Evolutionary conservation across 768 basidiomycete genomes (phyloP), one percentile per base, ranked within the genome.

Genomic region (Mycena alexandri): DNA sequence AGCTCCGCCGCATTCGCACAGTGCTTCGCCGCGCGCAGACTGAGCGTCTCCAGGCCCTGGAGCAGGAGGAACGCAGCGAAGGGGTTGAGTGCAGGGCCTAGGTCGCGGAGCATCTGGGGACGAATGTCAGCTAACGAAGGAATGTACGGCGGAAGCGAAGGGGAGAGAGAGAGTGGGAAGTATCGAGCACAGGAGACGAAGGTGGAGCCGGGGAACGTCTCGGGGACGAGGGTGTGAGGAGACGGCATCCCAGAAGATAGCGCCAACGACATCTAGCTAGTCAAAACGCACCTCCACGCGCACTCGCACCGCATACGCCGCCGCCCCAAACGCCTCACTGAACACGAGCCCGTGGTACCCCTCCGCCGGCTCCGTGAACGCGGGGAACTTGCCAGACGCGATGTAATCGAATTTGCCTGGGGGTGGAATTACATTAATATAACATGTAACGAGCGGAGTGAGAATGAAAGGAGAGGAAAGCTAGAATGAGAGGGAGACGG

Each of bases 11-110:
- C 84, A 71, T 90, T 89, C 17, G 80, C 74, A 36, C 77, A 82
- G 65, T 90, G 89, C 43, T 86, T 73, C 76, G 86, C 78, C n/a
- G 80, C 84, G 21, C 88, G 82, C 51, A 89, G 75, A 61, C 82
- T 83, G 52, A 89, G 82, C 11, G 87, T 89, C 76, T 89, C 88
- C 21, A 89, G 77, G 19, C 88, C 88, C 64, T 86, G 85, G 4
- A 89, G 69, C 11, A 88, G 79, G 12, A 87, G 78, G 73, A 88
- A 88, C 5, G 85, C 85, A 0, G 77, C 82, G 71, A 88, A 86
- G 13, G 87, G 87, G 72, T 84, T 87, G 52, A 87, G 67, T 11
- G 80, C 72, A n/a, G 84, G 77, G 34, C 87, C 87, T n/a, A 87
- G 63, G 68, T 88, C 86, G 13, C 87, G 85, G 52, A 86, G 76